Base-by-base conservation (phyloP, 345 rosid species). In the Nephelium lappaceum region DNA sequence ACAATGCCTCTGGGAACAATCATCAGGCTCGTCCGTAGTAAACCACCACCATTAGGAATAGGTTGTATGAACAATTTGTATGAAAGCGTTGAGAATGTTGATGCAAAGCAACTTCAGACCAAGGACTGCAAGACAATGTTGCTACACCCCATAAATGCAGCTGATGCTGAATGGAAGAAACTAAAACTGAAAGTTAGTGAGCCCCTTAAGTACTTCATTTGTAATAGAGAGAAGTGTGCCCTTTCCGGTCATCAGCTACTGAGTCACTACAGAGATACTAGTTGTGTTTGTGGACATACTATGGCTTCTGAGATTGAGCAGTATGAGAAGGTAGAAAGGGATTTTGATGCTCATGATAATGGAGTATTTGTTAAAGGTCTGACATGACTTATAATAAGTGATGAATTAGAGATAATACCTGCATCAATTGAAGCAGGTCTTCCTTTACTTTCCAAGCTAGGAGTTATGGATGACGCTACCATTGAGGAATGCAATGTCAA, bases 1-100 rank as follows among this genome's bases (percentile, higher is more conserved):
- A 79, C 87, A 66, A 55, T 73, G 74, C 81, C 87, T 0, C 69
- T 77, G 73, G 83, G 79, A 76, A 60, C 79, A n/a, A 60, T 74
- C 47, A n/a, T 80, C 23, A 66, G 60, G 55, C 81, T 77, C 6
- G 8, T 62, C 8, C 24, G 49, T 15, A 71, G 25, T 14, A 24
- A 16, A 0, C 51, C 43, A 11, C 66, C 55, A 11, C 1, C 8
- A 18, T 5, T 24, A 6, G 19, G 49, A 23, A 31, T 80, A 51
- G 80, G 82, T n/a, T 60, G 82, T 60, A 21, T 78, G 42, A 79
- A 78, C 27, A 84, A 76, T 61, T 72, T 81, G 55, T 81, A 79
- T 23, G 14, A 21, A 25, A 79, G 84, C 16, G 62, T 78, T 38
- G 76, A 81, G 67, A 73, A 57, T 53, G 67, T 84, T 55, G 85